Percentiles rank a stretch among this genome's conserved stretches.
Conservation (phyloP, 2,329 filamentous ascomycete genomes). For the Fusarium chaquense region DNA sequence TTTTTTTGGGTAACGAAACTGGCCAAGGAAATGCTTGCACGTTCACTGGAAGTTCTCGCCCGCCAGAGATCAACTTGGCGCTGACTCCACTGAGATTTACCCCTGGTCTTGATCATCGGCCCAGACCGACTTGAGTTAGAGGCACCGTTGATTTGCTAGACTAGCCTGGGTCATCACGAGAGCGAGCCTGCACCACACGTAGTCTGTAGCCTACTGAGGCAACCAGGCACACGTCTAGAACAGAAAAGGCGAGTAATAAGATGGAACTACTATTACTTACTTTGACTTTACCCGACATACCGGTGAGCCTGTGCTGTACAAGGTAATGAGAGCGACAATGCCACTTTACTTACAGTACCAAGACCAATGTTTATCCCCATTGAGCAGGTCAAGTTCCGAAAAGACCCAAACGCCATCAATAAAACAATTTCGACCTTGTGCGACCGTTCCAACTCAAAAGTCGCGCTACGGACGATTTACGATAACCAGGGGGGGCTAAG, state of each 20-base stretch:
- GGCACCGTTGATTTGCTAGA: conserved; percentile 18
- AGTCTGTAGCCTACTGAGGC: too few relatives aligned
- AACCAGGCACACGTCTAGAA: neutral
- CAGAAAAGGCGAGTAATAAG: neutral
- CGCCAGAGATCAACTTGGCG: neutral
- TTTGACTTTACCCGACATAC: conserved; percentile 4
- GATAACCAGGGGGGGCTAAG: neutral
- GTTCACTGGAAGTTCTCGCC: conserved; percentile 21
- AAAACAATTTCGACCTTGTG: conserved; percentile 6
- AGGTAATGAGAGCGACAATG: neutral
- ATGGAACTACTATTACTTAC: neutral
- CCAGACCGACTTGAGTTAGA: conserved; percentile 18
- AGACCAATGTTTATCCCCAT: neutral
- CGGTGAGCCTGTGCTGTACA: conserved; percentile 10
- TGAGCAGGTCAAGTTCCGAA: neutral
- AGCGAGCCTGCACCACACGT: neutral
- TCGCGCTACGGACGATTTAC: conserved; percentile 17
- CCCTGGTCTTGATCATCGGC: conserved; percentile 21
- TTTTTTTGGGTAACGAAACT: conserved; percentile 31
- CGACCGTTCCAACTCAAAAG: conserved; percentile 1
- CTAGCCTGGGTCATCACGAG: conserved; percentile 18
- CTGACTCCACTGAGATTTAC: conserved; percentile 1
- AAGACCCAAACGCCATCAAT: neutral
- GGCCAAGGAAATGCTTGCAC: conserved; percentile 27
- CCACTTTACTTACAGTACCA: neutral